Conservation (phyloP, 768 basidiomycete species). For the Zangia roseola region DNA sequence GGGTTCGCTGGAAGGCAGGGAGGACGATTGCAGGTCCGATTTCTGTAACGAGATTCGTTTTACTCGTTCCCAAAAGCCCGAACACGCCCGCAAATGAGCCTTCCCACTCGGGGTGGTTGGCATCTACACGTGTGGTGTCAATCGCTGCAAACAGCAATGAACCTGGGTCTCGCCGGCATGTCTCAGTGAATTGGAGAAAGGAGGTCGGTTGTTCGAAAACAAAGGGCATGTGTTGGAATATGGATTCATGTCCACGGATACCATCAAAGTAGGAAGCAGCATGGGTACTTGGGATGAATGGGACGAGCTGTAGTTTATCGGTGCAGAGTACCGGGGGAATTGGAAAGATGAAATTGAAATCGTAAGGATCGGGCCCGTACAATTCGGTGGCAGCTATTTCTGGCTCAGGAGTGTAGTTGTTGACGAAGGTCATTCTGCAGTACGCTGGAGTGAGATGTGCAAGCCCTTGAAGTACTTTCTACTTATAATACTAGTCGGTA, state of each 20-base stretch:
- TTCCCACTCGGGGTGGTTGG: conserved; percentile 25
- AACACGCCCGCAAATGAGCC: conserved; percentile 39
- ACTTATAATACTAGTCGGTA: no score
- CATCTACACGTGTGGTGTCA: conserved; percentile 37
- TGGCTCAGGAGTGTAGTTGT: conserved; percentile 13
- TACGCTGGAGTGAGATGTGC: no score
- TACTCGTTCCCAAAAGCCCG: conserved; percentile 27
- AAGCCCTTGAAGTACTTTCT: no score
- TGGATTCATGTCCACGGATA: conserved; percentile 19
- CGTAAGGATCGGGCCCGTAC: conserved; percentile 27
- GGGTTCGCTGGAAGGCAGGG: conserved; percentile 40
- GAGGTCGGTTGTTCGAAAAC: conserved; percentile 10
- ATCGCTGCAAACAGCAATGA: conserved; percentile 36
- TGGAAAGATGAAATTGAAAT: conserved; percentile 22
- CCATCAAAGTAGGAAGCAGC: conserved; percentile 16
- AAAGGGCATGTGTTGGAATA: conserved; percentile 10
- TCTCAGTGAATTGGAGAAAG: conserved; percentile 14
- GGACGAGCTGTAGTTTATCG: conserved; percentile 18
- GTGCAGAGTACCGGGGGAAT: conserved; percentile 13
- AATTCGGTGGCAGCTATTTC: conserved; percentile 13
- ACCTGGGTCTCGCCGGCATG: conserved; percentile 1
- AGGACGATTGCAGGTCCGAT: conserved; percentile 35
- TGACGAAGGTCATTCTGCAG: conserved; percentile 24
- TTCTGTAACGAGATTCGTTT: conserved; percentile 24
- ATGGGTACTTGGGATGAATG: conserved; percentile 24